These are phyloP conservation scores for Protea cynaroides DNA, from an alignment of 164 flowering plant species.

Conservation along the genomic window DNA sequence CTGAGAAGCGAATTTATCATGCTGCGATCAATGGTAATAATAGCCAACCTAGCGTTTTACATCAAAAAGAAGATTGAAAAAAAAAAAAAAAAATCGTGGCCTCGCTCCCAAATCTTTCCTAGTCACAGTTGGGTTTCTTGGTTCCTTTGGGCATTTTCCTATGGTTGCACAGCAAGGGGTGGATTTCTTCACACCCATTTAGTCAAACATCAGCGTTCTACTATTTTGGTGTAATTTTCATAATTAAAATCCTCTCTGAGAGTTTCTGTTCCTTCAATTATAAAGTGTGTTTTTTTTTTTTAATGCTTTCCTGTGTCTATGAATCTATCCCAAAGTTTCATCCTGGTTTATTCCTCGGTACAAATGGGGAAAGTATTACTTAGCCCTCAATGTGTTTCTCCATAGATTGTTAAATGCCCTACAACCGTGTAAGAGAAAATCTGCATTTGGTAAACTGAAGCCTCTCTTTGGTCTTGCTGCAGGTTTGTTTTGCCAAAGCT, in stretches of 20 bases:
- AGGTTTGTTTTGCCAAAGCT: constrained; percentile 56
- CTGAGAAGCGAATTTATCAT: constrained; percentile 71
- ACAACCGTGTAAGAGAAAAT: too few relatives aligned
- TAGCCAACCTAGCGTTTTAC: constrained; percentile 57
- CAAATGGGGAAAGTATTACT: too few relatives aligned
- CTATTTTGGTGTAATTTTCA: constrained; percentile 13
- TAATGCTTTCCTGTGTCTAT: too few relatives aligned
- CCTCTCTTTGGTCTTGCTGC: constrained; percentile 57
- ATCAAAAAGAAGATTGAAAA: constrained; percentile 69
- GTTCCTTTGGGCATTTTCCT: constrained; percentile 14
- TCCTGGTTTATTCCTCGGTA: too few relatives aligned
- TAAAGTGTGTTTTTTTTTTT: too few relatives aligned
- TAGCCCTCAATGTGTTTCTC: too few relatives aligned
- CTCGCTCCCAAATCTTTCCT: constrained; percentile 29
- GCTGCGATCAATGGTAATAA: constrained; percentile 67
- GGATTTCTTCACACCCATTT: constrained; percentile 7
- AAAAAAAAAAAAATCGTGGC: constrained; percentile 36
- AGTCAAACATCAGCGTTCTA: constrained; percentile 3
- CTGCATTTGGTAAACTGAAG: constrained; percentile 38
- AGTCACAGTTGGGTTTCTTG: constrained; percentile 25
- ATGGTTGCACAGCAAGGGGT: constrained; percentile 7
- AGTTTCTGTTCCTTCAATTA: too few relatives aligned
- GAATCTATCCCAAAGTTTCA: too few relatives aligned
- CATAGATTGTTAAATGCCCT: too few relatives aligned
- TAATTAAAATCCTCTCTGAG: not conserved